Evolutionary conservation across 805 yeast species (phyloP).

Genomic region (Kuraishia capsulata): DNA sequence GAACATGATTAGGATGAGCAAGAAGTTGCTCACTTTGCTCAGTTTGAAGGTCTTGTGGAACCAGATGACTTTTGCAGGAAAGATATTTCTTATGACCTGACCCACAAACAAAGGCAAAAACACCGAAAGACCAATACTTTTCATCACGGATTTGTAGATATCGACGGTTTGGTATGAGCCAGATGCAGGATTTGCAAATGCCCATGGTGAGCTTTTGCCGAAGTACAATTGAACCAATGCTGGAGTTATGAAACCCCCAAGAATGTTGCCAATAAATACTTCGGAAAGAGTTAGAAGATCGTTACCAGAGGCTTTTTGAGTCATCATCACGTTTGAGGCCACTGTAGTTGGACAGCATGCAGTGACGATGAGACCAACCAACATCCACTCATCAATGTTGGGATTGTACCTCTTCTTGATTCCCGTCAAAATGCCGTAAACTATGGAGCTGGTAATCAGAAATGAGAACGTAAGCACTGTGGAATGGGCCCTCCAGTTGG

Average conservation of each 20-base stretch:
- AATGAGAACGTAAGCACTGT: conserved; percentile 63
- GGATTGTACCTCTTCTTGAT: conserved; percentile 48
- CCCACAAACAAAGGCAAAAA: conserved; percentile 85
- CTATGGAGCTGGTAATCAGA: conserved; percentile 53
- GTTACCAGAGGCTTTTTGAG: conserved; percentile 77
- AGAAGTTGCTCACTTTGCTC: conserved; percentile 68
- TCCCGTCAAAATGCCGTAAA: conserved; percentile 66
- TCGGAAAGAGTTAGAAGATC: conserved; percentile 72
- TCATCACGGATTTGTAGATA: conserved; percentile 72
- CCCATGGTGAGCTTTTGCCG: conserved; percentile 47
- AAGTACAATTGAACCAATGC: conserved; percentile 68
- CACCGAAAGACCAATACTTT: conserved; percentile 77
- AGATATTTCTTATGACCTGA: conserved; percentile 65
- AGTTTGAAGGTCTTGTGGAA: conserved; percentile 46
- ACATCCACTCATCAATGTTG: conserved; percentile 61
- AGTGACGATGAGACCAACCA: conserved; percentile 76
- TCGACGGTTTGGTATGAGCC: conserved; percentile 41
- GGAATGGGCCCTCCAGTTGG: conserved; percentile 77
- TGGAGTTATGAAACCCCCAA: conserved; percentile 86
- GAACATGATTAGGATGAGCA: conserved; percentile 71
- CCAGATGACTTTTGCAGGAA: conserved; percentile 60
- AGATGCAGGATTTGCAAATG: conserved; percentile 72
- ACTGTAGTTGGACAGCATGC: conserved; percentile 90
- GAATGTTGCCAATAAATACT: conserved; percentile 74
- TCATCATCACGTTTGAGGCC: conserved; percentile 88